Base-by-base conservation (phyloP, 2,329 filamentous ascomycete genomes). In the Pseudomassariella vexata region DNA sequence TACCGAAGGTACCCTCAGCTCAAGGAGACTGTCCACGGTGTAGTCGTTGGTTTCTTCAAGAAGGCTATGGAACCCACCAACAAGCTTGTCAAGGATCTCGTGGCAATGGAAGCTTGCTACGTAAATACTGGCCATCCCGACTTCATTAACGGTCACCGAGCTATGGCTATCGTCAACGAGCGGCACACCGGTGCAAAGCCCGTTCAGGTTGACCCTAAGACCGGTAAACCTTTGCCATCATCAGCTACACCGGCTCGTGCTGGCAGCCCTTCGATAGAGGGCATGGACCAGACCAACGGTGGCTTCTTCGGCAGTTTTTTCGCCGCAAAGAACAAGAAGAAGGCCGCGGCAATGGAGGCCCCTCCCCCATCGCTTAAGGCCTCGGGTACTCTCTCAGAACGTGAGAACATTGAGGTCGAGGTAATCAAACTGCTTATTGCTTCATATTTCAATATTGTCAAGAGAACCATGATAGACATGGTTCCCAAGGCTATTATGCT, bases 301-400 rank as follows among this genome's bases (percentile, higher is more conserved):
- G 88, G 90, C 22, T 98, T 98, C 74, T 98, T 98, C 50, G 92
- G 92, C 47, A 94, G 86, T 53, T 98, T 98, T 76, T 98, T 95
- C 56, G 87, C 92, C 9, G 89, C 86, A 55, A 98, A 96, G 77
- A 98, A 96, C 69, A 98, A 96, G 80, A 98, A 98, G 77, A 96
- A 95, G 82, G 94, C 94, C 66, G 92, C 92, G n/a, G 89, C 90
- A 28, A 98, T 98, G 92, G 92, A 98, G 59, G 73, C 92, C 10
- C 92, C 92, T 23, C 92, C 92, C 41, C 78, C 92, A 19, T 90
- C 79, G 24, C 77, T 98, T 36, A 98, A 95, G 69, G 92, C 92
- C 20, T 94, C 87, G 3, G 90, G 92, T 24, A 94, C 82, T 17
- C 70, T 98, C 23, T 94, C 85, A 5, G 92, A 98, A 65, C 87